A percentile compares a stretch with the other conserved stretches of the same genome.
phyloP scores from a whole-genome alignment of 148 eudicot genomes.

The Tetragonia tetragonoides region DNA sequence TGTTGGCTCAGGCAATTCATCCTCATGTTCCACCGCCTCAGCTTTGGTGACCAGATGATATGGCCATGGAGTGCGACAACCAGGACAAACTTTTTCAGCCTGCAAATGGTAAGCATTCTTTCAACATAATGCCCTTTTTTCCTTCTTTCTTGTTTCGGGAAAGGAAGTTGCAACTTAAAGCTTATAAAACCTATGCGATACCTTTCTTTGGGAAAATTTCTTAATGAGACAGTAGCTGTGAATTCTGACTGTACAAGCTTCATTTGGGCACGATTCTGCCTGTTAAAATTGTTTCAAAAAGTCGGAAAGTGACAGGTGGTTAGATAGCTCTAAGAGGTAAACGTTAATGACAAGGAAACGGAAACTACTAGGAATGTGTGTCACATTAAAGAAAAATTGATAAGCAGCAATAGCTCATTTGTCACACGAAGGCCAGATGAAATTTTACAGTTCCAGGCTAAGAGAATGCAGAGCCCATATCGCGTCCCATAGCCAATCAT shows the following conservation, averaged over 20 bases:
- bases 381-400: not conserved
- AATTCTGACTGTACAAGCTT: constrained; percentile 64
- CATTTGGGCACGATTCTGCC: constrained; percentile 76
- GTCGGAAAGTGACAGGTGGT: not conserved
- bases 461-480: not conserved
- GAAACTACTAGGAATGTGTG: not conserved
- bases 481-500: not conserved
- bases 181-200: not conserved
- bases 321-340: not conserved
- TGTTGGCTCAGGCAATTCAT: constrained; percentile 29
- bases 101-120: constrained; percentile 23
- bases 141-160: too few relatives aligned
- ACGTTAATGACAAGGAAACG: not conserved
- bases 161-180: not conserved
- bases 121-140: not conserved
- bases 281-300: constrained; percentile 30
- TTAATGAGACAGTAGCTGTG: constrained; percentile 70
- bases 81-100: constrained; percentile 74
- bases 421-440: not conserved
- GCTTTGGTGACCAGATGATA: constrained; percentile 36
- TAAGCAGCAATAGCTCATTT: not conserved
- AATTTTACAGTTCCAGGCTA: not conserved
- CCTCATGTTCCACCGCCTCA: constrained; percentile 44
- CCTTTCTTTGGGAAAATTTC: constrained; percentile 79
- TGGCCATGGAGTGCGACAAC: constrained; percentile 72